Evolutionary conservation across 306 rosid species (phyloP).

Genomic region (Vachellia pachyceras): DNA sequence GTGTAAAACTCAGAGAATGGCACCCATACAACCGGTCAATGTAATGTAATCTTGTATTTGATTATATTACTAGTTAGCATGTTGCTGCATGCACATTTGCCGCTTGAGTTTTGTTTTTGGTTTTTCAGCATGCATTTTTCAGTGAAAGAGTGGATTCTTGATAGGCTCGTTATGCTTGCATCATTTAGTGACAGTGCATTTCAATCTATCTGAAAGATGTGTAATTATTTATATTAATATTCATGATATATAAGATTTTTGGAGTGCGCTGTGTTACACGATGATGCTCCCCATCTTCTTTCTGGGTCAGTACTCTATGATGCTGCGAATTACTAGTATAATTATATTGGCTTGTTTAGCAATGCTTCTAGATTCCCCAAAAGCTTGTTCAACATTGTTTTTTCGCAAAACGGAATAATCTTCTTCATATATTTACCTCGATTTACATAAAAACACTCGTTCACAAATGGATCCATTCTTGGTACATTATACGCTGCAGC

Average conservation of each 20-base stretch:
- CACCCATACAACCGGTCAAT: conserved; percentile 61
- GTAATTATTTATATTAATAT: conserved; percentile 28
- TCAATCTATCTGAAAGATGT: conserved; percentile 38
- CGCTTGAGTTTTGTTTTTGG: conserved; percentile 40
- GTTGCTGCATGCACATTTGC: conserved; percentile 16
- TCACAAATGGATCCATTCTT: too few relatives aligned
- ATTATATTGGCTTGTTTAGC: too few relatives aligned
- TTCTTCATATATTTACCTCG: too few relatives aligned
- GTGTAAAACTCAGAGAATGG: conserved; percentile 78
- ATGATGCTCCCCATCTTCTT: neutral
- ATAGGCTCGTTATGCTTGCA: conserved; percentile 41
- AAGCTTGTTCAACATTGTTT: too few relatives aligned
- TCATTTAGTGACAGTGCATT: conserved; percentile 34
- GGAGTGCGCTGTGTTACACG: conserved; percentile 2
- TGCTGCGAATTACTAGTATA: neutral
- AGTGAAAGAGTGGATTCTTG: conserved; percentile 26
- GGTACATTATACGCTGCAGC: neutral
- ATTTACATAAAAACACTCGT: too few relatives aligned
- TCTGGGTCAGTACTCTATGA: neutral
- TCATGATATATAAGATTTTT: conserved; percentile 38
- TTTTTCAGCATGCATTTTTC: conserved; percentile 42
- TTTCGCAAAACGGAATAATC: too few relatives aligned
- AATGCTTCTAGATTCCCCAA: too few relatives aligned
- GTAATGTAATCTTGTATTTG: conserved; percentile 51
- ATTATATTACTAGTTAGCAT: conserved; percentile 26